Conservation (phyloP, 1,284 basidiomycete species). For the Puccinia coronata region DNA sequence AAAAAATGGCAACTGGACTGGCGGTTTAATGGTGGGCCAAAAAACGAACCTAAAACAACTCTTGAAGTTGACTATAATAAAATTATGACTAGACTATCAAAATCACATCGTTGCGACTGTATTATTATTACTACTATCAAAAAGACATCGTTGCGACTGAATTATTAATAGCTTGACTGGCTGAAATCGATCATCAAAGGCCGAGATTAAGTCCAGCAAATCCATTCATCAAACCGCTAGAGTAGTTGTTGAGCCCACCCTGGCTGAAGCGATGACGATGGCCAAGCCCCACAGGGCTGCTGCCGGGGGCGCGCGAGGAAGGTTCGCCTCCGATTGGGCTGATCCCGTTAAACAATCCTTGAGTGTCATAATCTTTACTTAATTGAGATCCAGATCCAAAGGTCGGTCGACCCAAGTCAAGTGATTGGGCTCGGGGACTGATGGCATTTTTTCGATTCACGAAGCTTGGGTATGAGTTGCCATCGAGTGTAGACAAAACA, state of each 20-base stretch:
- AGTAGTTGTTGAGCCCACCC: conserved; percentile 20
- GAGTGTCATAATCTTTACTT: conserved; percentile 29
- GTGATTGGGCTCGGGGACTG: conserved; percentile 47
- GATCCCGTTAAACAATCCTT: conserved; percentile 26
- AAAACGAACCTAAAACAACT: conserved; percentile 24
- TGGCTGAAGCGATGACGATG: conserved; percentile 40
- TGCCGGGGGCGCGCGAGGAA: not conserved
- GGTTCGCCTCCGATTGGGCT: not conserved
- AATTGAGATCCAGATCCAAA: conserved; percentile 38
- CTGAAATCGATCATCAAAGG: conserved; percentile 15
- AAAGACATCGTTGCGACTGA: not conserved
- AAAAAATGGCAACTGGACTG: not conserved
- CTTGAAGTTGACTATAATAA: not conserved
- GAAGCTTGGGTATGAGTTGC: conserved; percentile 33
- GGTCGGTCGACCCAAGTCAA: conserved; percentile 26
- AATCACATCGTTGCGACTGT: not conserved
- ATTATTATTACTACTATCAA: not conserved
- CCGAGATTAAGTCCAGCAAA: conserved; percentile 35
- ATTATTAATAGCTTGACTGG: not conserved
- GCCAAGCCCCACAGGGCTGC: not conserved
- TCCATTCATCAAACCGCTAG: conserved; percentile 32
- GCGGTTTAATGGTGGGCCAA: not conserved
- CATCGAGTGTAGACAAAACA: conserved; percentile 22
- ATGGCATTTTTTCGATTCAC: conserved; percentile 37
- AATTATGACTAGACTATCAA: not conserved